Percentiles rank a stretch among this genome's conserved stretches.
Conservation (phyloP, 2,329 filamentous ascomycete genomes). For the Fusarium udum region DNA sequence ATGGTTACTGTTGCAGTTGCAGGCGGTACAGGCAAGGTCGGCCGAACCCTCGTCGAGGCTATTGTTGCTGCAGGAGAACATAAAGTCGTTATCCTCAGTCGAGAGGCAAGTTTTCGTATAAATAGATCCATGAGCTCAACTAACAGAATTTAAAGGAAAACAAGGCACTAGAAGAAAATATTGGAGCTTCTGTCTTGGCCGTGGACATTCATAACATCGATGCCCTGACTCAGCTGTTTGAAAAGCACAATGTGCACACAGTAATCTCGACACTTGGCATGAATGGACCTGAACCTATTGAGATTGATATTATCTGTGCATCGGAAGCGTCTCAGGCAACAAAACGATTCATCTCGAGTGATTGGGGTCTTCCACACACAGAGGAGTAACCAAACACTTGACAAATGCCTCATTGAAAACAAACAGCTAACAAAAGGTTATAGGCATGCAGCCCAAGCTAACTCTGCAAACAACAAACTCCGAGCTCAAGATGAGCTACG, state of each 20-base stretch:
- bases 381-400: not conserved
- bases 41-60: not conserved
- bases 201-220: not conserved
- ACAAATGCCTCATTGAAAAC: not conserved
- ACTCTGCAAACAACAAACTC: conserved; percentile 9
- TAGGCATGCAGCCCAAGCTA: not conserved
- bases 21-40: conserved; percentile 15
- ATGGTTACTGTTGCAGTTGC: conserved; percentile 14
- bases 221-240: not conserved
- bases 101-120: not conserved
- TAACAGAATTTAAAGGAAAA: not conserved
- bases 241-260: conserved; percentile 7
- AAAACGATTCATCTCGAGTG: not conserved
- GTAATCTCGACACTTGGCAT: conserved; percentile 1
- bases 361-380: conserved; percentile 2
- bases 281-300: not conserved
- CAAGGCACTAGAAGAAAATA: not conserved
- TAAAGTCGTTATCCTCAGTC: not conserved
- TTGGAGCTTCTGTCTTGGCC: not conserved
- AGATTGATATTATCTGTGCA: not conserved
- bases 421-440: not conserved
- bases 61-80: not conserved
- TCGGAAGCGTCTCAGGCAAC: not conserved
- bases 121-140: fast-evolving
- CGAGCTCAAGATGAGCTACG: conserved; percentile 1